Base-by-base conservation (phyloP, 2,329 filamentous ascomycete species). In the Trichophyton simii region DNA sequence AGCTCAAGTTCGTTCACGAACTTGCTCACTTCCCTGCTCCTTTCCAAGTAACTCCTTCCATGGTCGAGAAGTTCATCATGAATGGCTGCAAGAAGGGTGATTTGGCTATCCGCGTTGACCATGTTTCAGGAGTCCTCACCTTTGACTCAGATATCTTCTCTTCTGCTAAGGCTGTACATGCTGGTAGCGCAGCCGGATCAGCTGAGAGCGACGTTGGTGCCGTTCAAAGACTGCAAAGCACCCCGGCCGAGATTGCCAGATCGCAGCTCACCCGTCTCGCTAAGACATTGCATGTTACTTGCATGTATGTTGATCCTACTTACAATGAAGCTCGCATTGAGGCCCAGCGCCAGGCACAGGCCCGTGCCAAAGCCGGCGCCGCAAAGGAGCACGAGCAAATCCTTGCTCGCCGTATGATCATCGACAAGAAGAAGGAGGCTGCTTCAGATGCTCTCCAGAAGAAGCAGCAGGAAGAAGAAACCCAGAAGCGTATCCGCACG, bases 1-100 rank as follows among this genome's bases (percentile, higher is more conserved):
- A 97, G 74, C 83, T 99, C 64, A 83, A 85, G 69, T 97, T 97
- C 69, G 92, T 99, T 55, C 87, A 96, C 74, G 87, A 89, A 70
- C 87, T 99, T 60, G 94, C 94, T 65, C 84, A 94, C 72, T 99
- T 99, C 82, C 94, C 94, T 8, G 91, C 95, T 73, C 90, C 94
- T 48, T 97, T 95, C 83, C 88, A 96, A 77, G 91, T 97, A 67
- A 88, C 84, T 65, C 86, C 88, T 60, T 85, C 87, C 67, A 95
- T 89, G 64, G 95, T 99, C 67, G 94, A 99, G 81, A 99, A 97
- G 80, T 99, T 99, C 82, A 97, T 99, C 82, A 99, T 99, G 94
- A 99, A 99, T 76, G 94, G 94, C 66, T 97, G 95, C 83, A 99
- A 99, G 85, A 99, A 99, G 84, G 94, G 94, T 62, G 94, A 99